Conservation (phyloP, 148 eudicot species). For the Camellia granthamiana region DNA sequence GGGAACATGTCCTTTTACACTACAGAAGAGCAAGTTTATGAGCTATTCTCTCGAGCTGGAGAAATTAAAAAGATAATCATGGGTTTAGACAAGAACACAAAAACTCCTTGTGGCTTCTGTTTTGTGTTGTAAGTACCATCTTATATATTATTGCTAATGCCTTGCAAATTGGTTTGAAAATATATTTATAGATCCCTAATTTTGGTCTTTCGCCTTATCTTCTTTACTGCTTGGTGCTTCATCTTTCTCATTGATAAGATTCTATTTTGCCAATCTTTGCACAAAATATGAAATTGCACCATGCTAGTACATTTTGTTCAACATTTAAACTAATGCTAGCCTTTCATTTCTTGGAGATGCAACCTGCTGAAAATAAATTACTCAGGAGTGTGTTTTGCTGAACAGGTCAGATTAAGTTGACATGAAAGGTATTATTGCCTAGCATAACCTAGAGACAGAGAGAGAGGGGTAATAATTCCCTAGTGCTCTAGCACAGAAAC, state of each 20-base stretch:
- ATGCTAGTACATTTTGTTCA: not conserved
- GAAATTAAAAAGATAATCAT: slow-evolving; percentile 89
- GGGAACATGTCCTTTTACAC: slow-evolving; percentile 98
- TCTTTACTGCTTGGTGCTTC: not conserved
- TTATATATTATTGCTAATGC: slow-evolving; percentile 5
- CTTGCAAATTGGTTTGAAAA: not conserved
- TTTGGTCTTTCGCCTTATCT: not conserved
- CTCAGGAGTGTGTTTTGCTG: not conserved
- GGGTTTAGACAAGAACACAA: slow-evolving; percentile 95
- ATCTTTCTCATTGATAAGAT: not conserved
- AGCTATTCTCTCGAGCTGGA: slow-evolving; percentile 87
- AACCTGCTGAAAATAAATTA: not conserved
- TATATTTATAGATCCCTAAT: not conserved
- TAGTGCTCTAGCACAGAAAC: not conserved
- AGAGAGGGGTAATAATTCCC: not conserved
- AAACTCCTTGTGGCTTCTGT: slow-evolving; percentile 98
- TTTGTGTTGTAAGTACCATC: slow-evolving; percentile 65
- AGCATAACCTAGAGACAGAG: too few relatives aligned
- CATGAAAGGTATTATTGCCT: not conserved
- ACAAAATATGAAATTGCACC: not conserved
- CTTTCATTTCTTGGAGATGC: not conserved
- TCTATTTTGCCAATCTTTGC: too few relatives aligned
- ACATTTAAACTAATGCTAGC: not conserved
- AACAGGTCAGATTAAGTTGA: not conserved
- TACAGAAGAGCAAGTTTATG: slow-evolving; percentile 94